These are phyloP conservation scores for Eragrostis tef DNA, from an alignment of 202 grass and related monocot species.

Conservation along the genomic window DNA sequence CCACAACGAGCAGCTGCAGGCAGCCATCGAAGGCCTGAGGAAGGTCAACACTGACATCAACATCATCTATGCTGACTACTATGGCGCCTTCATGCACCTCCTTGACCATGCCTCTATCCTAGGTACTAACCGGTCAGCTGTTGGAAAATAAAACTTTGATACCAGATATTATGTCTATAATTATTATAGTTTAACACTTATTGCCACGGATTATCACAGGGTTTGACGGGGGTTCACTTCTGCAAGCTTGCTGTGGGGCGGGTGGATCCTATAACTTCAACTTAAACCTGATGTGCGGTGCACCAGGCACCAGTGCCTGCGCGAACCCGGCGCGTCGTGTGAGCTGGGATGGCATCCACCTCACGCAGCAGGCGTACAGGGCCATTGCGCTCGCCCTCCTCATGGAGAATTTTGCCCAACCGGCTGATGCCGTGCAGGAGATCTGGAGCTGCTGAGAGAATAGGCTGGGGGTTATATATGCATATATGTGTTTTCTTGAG, in stretches of 20 bases:
- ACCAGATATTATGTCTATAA: not conserved
- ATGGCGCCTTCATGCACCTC: conserved; percentile 75
- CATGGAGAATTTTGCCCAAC: conserved; percentile 70
- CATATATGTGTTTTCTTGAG: too few species aligned
- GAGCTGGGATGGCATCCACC: conserved; percentile 78
- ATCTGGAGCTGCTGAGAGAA: conserved; percentile 68
- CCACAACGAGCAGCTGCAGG: conserved; percentile 77
- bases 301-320: conserved; percentile 43
- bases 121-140: conserved; percentile 4
- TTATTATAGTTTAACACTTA: too few species aligned
- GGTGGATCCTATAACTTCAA: conserved; percentile 69
- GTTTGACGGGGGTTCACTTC: conserved; percentile 46
- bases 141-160: too few species aligned
- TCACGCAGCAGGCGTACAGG: conserved; percentile 67
- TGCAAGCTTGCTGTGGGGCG: conserved; percentile 68
- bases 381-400: conserved; percentile 66
- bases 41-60: conserved; percentile 54
- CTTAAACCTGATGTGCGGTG: conserved; percentile 61
- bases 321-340: conserved; percentile 42
- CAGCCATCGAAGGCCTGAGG: conserved; percentile 51
- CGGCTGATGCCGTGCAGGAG: conserved; percentile 53
- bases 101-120: conserved; percentile 57
- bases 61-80: conserved; percentile 86
- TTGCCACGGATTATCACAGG: too few species aligned
- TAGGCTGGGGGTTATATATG: too few species aligned